These are phyloP conservation scores for Earliella scabrosa DNA, from an alignment of 1,284 basidiomycete species.

Conservation along the genomic window DNA sequence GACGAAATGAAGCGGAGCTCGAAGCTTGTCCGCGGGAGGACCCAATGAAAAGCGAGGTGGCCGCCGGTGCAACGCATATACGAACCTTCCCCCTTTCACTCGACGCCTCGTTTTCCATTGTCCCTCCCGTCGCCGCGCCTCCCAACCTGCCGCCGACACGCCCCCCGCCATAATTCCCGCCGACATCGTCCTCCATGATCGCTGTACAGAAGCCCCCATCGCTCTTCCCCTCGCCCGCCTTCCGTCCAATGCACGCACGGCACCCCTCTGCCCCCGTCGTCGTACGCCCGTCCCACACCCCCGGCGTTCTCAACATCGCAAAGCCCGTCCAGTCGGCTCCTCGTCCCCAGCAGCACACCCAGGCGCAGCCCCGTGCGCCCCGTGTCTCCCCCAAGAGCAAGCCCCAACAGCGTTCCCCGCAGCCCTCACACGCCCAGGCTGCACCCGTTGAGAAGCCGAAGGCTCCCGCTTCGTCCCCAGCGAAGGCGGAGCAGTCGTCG, in stretches of 20 bases:
- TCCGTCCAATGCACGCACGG: constrained; percentile 44
- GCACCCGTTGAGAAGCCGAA: constrained; percentile 38
- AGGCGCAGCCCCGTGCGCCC: constrained; percentile 42
- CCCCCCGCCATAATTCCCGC: constrained; percentile 33
- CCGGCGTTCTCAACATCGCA: constrained; percentile 70
- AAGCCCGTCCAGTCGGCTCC: constrained; percentile 51
- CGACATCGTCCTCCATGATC: constrained; percentile 51
- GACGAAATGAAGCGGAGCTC: constrained; percentile 20
- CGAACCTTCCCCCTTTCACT: constrained; percentile 29
- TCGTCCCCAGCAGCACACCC: constrained; percentile 40
- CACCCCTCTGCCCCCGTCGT: constrained; percentile 72
- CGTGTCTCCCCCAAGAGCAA: constrained; percentile 36
- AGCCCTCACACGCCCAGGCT: constrained; percentile 29
- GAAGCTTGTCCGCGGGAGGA: constrained; percentile 19
- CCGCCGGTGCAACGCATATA: constrained; percentile 22
- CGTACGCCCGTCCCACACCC: constrained; percentile 71
- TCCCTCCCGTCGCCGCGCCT: constrained; percentile 31
- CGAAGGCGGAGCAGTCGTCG: constrained; percentile 21
- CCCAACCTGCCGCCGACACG: constrained; percentile 27
- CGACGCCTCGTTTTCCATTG: constrained; percentile 33
- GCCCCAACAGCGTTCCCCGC: constrained; percentile 35
- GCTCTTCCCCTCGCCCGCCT: constrained; percentile 35
- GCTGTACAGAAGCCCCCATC: constrained; percentile 63
- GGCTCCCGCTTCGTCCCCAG: constrained; percentile 22
- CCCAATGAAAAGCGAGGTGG: constrained; percentile 25